Conservation (phyloP, 1,284 basidiomycete genomes). For the Boletus mariae region DNA sequence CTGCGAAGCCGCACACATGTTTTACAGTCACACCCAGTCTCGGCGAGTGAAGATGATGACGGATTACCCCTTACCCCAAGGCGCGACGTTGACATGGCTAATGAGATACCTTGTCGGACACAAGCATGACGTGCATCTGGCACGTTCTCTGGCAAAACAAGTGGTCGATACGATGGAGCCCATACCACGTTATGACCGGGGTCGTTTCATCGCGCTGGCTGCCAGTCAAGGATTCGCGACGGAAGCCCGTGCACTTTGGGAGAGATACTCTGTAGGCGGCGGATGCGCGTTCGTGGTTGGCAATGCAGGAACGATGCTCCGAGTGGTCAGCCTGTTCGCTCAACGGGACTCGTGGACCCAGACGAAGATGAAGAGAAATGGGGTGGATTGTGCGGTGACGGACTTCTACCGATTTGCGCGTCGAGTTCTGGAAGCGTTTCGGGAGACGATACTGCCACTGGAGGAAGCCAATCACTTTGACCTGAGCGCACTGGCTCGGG, state of each 20-base stretch:
- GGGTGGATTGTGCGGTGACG: neutral
- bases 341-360: slow-evolving; percentile 32
- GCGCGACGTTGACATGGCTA: slow-evolving; percentile 45
- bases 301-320: slow-evolving; percentile 46
- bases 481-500: slow-evolving; percentile 60
- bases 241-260: slow-evolving; percentile 53
- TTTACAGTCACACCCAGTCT: slow-evolving; percentile 44
- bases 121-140: slow-evolving; percentile 39
- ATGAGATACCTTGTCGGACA: slow-evolving; percentile 41
- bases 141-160: slow-evolving; percentile 46
- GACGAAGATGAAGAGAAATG: slow-evolving; percentile 1
- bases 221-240: slow-evolving; percentile 47
- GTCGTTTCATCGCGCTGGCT: slow-evolving; percentile 43
- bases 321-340: slow-evolving; percentile 53
- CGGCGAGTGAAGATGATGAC: slow-evolving; percentile 28
- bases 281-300: slow-evolving; percentile 44
- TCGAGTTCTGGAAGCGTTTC: slow-evolving; percentile 46
- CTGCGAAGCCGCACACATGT: slow-evolving; percentile 32
- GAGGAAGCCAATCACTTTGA: slow-evolving; percentile 44
- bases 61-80: slow-evolving; percentile 48
- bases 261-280: slow-evolving; percentile 44
- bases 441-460: slow-evolving; percentile 43
- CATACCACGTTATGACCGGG: slow-evolving; percentile 43
- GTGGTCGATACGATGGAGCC: slow-evolving; percentile 39
- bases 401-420: slow-evolving; percentile 39